These are phyloP conservation scores for Leucocoprinus leucothites DNA, from an alignment of 768 basidiomycete species.

Conservation along the genomic window DNA sequence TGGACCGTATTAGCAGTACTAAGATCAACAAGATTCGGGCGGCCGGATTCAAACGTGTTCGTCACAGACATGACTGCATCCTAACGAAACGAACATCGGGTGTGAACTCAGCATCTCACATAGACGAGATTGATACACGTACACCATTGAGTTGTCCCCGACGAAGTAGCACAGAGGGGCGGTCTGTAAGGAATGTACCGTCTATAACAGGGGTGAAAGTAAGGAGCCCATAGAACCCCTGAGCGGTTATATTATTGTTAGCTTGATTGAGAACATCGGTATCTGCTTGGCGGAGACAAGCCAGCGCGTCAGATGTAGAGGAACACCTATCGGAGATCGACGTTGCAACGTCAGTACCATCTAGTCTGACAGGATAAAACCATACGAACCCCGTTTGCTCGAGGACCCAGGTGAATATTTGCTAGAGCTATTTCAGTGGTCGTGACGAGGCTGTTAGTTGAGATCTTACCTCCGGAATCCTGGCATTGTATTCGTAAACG, in stretches of 20 bases:
- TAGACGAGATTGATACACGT: slow-evolving; percentile 9
- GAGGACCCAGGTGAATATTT: slow-evolving; percentile 20
- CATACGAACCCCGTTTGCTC: slow-evolving; percentile 30
- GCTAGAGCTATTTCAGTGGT: not conserved
- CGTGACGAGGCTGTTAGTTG: not conserved
- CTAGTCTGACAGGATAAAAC: not conserved
- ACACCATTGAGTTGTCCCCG: slow-evolving; percentile 42
- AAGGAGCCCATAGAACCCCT: no score
- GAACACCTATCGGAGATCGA: slow-evolving; percentile 29
- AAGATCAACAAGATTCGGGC: slow-evolving; percentile 32
- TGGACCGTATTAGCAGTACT: slow-evolving; percentile 21
- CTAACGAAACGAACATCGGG: not conserved
- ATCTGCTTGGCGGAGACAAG: slow-evolving; percentile 39
- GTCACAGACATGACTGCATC: slow-evolving; percentile 28
- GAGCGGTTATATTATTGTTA: no score
- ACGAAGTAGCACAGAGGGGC: slow-evolving; percentile 34
- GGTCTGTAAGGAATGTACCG: no score
- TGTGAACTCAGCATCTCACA: not conserved
- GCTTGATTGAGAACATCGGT: no score
- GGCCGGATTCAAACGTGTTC: slow-evolving; percentile 37
- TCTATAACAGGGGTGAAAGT: no score
- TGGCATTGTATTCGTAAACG: slow-evolving; percentile 41
- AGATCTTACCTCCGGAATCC: slow-evolving; percentile 32
- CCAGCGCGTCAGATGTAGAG: slow-evolving; percentile 26
- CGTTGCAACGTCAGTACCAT: no score